These are phyloP conservation scores for Fusarium longipes DNA, from an alignment of 2,329 filamentous ascomycete genomes.

Conservation along the genomic window DNA sequence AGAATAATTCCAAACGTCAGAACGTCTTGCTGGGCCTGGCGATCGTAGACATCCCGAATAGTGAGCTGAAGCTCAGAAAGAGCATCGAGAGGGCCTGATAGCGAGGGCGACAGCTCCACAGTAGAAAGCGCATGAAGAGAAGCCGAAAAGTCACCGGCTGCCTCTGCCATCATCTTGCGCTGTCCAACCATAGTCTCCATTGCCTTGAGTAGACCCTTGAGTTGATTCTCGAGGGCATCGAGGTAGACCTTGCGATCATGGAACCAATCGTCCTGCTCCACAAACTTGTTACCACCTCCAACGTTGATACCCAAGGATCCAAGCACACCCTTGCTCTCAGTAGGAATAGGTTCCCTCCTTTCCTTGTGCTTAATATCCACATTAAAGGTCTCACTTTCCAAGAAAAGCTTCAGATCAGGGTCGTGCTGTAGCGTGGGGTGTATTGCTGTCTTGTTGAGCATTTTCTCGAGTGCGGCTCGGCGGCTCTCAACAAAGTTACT, in stretches of 20 bases:
- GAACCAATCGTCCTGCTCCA: slow-evolving; percentile 99
- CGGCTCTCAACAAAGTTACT: slow-evolving; percentile 95
- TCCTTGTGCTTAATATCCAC: slow-evolving; percentile 98
- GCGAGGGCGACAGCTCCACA: slow-evolving; percentile 88
- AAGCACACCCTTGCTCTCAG: slow-evolving; percentile 93
- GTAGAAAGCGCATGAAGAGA: slow-evolving; percentile 93
- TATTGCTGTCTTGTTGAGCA: slow-evolving; percentile 94
- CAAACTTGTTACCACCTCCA: slow-evolving; percentile 85
- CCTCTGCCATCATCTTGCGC: slow-evolving; percentile 92
- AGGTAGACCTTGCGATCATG: slow-evolving; percentile 95
- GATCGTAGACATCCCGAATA: slow-evolving; percentile 93
- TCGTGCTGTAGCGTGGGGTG: slow-evolving; percentile 94
- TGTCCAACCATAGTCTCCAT: slow-evolving; percentile 94
- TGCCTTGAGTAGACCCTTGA: slow-evolving; percentile 90
- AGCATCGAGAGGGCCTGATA: slow-evolving; percentile 90
- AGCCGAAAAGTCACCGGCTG: slow-evolving; percentile 90
- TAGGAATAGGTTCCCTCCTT: slow-evolving; percentile 84
- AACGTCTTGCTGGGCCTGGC: slow-evolving; percentile 96
- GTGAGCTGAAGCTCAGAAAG: slow-evolving; percentile 93
- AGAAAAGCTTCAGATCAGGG: slow-evolving; percentile 91
- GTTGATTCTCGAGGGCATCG: slow-evolving; percentile 90
- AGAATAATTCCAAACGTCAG: slow-evolving; percentile 97
- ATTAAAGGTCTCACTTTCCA: slow-evolving; percentile 96
- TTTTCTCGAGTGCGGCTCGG: slow-evolving; percentile 91
- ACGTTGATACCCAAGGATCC: slow-evolving; percentile 84